phyloP scores from a whole-genome alignment of 176 grass and related monocot species.

The Pontederia crassipes region DNA sequence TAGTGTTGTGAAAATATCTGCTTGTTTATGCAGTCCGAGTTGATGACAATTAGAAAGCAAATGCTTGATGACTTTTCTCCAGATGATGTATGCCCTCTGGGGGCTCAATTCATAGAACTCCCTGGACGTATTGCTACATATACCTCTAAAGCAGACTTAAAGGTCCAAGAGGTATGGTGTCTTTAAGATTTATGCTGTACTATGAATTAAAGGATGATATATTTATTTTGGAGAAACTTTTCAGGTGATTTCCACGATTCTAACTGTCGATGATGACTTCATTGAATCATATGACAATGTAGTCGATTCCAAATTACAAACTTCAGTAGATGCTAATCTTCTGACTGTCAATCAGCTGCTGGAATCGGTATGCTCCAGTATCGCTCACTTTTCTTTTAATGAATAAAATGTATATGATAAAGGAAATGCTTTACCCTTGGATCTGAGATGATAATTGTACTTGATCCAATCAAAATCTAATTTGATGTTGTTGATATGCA shows the following conservation, averaged over 20 bases:
- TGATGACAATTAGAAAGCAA: slow-evolving; percentile 47
- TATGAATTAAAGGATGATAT: no score
- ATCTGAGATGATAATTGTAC: no score
- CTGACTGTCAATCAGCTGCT: slow-evolving; percentile 64
- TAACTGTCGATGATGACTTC: slow-evolving; percentile 63
- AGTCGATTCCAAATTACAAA: slow-evolving; percentile 26
- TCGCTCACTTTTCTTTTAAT: not conserved
- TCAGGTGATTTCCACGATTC: slow-evolving; percentile 57
- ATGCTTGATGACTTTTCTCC: slow-evolving; percentile 71
- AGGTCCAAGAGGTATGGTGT: slow-evolving; percentile 41
- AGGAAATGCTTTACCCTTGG: no score
- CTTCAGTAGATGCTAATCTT: slow-evolving; percentile 29
- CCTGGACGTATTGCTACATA: slow-evolving; percentile 23
- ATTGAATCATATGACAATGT: slow-evolving; percentile 42
- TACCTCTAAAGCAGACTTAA: slow-evolving; percentile 30
- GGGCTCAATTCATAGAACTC: slow-evolving; percentile 47
- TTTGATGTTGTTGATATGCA: no score
- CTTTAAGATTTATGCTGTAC: no score
- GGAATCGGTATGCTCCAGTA: slow-evolving; percentile 47
- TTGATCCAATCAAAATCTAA: no score
- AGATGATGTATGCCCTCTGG: slow-evolving; percentile 57
- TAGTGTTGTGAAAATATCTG: slow-evolving; percentile 12
- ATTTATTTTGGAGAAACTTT: not conserved
- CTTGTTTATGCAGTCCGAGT: slow-evolving; percentile 45
- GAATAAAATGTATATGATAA: no score